phyloP scores from a whole-genome alignment of 345 rosid genomes.

The Sisymbrium altissimum region DNA sequence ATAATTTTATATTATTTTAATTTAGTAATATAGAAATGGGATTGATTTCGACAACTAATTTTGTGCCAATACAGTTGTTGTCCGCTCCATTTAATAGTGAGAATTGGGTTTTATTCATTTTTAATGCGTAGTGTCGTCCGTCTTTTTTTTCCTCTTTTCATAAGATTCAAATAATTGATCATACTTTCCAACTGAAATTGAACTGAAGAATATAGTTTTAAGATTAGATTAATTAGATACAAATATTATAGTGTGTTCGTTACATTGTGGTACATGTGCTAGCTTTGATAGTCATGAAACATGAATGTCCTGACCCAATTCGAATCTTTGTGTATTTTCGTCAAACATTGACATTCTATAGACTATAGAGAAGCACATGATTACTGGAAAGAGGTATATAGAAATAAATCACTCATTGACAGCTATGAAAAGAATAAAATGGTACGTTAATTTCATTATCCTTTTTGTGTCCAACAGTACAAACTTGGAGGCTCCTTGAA shows the following conservation, averaged over 20 bases:
- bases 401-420: not conserved
- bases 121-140: not conserved
- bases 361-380: constrained; percentile 13
- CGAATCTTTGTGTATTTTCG: constrained; percentile 21
- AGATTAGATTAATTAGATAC: not conserved
- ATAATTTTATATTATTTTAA: not conserved
- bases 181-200: constrained; percentile 28
- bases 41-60: constrained; percentile 24
- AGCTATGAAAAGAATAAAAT: not conserved
- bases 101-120: not conserved
- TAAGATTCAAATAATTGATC: constrained; percentile 29
- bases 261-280: constrained; percentile 21
- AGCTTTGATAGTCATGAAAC: constrained; percentile 24
- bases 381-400: not conserved
- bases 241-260: not conserved
- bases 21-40: not conserved
- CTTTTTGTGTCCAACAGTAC: not conserved
- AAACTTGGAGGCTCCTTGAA: not conserved
- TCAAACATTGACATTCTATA: constrained; percentile 28
- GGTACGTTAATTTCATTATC: not conserved
- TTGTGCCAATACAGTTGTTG: constrained; percentile 30
- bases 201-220: constrained; percentile 30
- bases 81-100: constrained; percentile 9
- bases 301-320: constrained; percentile 18
- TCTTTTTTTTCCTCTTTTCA: not conserved